phyloP scores from a whole-genome alignment of 495 filamentous ascomycete species.

The Hypoxylon perforatum region DNA sequence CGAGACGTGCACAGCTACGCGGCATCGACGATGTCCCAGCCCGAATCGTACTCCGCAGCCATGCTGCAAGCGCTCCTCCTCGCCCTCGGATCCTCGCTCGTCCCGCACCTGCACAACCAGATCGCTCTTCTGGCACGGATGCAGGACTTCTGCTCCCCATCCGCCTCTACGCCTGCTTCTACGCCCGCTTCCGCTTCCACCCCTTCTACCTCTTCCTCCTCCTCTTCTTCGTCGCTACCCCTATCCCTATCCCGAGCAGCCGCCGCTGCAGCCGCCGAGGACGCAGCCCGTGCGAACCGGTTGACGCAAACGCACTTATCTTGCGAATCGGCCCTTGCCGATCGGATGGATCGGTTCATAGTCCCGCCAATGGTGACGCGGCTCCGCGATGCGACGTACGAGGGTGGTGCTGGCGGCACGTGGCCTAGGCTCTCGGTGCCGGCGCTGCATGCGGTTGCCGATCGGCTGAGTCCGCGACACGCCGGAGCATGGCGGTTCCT shows the following conservation, averaged over 20 bases:
- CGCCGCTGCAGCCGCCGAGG: not conserved
- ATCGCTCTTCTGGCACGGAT: conserved; percentile 30
- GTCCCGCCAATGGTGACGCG: conserved; percentile 38
- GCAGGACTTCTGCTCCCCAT: conserved; percentile 35
- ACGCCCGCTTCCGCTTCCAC: conserved; percentile 5
- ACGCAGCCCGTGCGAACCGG: not conserved
- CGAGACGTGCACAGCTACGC: conserved; percentile 23
- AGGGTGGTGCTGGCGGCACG: not conserved
- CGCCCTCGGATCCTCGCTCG: conserved; percentile 31
- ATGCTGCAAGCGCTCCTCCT: conserved; percentile 15
- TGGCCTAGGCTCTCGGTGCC: conserved; percentile 53
- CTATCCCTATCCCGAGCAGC: not conserved
- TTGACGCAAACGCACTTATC: conserved; percentile 27
- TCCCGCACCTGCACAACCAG: conserved; percentile 40
- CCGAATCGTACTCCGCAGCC: conserved; percentile 21
- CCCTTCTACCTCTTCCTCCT: not conserved
- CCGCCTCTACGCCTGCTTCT: conserved; percentile 7
- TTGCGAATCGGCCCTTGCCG: conserved; percentile 15
- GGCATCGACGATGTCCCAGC: conserved; percentile 15
- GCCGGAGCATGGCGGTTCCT: conserved; percentile 56
- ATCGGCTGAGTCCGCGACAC: conserved; percentile 39
- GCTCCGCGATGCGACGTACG: conserved; percentile 31
- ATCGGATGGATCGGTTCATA: conserved; percentile 27
- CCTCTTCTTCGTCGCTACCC: not conserved
- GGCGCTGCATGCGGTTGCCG: conserved; percentile 43